Evolutionary conservation across 495 filamentous ascomycete species (phyloP).

Genomic region (Penicillium samsonianum): DNA sequence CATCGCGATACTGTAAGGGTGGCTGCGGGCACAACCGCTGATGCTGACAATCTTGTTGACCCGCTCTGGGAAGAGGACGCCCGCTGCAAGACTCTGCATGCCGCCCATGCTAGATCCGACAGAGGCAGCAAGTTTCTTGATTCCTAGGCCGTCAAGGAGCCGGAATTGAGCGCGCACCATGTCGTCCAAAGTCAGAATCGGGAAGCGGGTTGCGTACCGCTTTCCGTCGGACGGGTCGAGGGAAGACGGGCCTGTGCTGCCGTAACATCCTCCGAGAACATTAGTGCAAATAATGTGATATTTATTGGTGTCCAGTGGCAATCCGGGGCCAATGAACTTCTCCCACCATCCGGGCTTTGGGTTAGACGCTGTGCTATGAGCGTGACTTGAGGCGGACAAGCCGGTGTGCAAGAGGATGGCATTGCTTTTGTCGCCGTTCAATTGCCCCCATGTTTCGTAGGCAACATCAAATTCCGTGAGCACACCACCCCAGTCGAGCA

Average conservation of each 20-base stretch:
- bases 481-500: constrained; percentile 92
- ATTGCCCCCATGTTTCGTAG: constrained; percentile 88
- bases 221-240: constrained; percentile 87
- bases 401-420: constrained; percentile 92
- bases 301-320: constrained; percentile 83
- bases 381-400: constrained; percentile 92
- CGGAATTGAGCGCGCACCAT: constrained; percentile 97
- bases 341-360: constrained; percentile 98
- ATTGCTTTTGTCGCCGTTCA: constrained; percentile 84
- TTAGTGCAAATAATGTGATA: constrained; percentile 97
- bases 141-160: constrained; percentile 77
- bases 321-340: constrained; percentile 92
- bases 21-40: constrained; percentile 90
- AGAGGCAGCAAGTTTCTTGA: constrained; percentile 83
- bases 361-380: constrained; percentile 83
- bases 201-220: constrained; percentile 91
- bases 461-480: constrained; percentile 85
- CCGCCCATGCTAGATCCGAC: constrained; percentile 98
- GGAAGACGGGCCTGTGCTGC: constrained; percentile 87
- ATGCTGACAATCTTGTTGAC: constrained; percentile 84
- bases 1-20: constrained; percentile 99
- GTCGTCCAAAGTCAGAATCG: constrained; percentile 93
- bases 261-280: constrained; percentile 94
- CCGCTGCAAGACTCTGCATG: constrained; percentile 93
- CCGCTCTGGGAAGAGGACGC: constrained; percentile 79